Conservation (phyloP, 2,329 filamentous ascomycete genomes). For the Arthrobotrys musiformis region DNA sequence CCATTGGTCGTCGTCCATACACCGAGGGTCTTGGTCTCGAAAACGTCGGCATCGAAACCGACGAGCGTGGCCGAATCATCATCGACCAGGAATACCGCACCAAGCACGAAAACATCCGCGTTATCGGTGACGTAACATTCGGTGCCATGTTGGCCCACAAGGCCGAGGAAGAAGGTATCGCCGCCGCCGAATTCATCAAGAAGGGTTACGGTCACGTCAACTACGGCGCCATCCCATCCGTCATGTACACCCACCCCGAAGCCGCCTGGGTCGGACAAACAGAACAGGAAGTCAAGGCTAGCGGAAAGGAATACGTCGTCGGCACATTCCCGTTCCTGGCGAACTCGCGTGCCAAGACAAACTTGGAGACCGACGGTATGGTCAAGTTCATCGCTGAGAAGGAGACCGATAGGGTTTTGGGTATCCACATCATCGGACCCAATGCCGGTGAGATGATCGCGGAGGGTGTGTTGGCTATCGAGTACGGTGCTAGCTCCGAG, state of each 20-base stretch:
- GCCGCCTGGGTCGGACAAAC: slow-evolving; percentile 98
- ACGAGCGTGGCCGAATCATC: slow-evolving; percentile 92
- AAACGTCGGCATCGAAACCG: slow-evolving; percentile 89
- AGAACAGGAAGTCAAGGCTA: slow-evolving; percentile 92
- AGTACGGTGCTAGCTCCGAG: slow-evolving; percentile 95
- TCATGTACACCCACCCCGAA: slow-evolving; percentile 99
- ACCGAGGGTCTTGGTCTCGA: slow-evolving; percentile 90
- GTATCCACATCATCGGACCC: slow-evolving; percentile 94
- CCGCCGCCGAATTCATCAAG: slow-evolving; percentile 94
- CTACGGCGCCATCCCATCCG: slow-evolving; percentile 95
- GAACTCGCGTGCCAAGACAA: slow-evolving; percentile 99
- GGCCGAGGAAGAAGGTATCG: slow-evolving; percentile 97
- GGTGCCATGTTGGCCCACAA: slow-evolving; percentile 67
- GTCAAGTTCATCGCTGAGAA: slow-evolving; percentile 96
- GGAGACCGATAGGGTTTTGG: slow-evolving; percentile 93
- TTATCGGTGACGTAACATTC: slow-evolving; percentile 95
- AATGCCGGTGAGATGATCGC: slow-evolving; percentile 99
- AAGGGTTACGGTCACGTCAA: slow-evolving; percentile 99
- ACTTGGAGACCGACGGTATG: slow-evolving; percentile 92
- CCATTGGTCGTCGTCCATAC: slow-evolving; percentile 95
- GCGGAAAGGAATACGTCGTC: slow-evolving; percentile 89
- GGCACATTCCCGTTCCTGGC: slow-evolving; percentile 97
- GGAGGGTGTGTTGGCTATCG: slow-evolving; percentile 90
- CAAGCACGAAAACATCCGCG: slow-evolving; percentile 95
- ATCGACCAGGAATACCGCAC: slow-evolving; percentile 99